These are phyloP conservation scores for Solanum etuberosum DNA, from an alignment of 257 asterid species.

Conservation along the genomic window DNA sequence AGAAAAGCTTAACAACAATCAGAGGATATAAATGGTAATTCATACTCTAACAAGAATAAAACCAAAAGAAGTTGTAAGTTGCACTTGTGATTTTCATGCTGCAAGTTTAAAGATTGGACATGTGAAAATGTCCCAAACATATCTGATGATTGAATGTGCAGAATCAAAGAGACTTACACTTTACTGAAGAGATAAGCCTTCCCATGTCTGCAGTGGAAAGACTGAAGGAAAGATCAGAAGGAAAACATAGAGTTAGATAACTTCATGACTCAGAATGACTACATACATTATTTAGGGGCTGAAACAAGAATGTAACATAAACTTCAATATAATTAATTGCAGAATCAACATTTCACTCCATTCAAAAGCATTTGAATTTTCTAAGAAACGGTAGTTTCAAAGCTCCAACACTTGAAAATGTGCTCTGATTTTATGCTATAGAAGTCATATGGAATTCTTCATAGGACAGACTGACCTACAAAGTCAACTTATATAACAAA, in stretches of 20 bases:
- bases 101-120: not conserved
- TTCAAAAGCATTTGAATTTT: not conserved
- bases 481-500: too few relatives aligned
- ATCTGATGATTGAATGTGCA: not conserved
- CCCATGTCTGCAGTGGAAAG: slow-evolving; percentile 56
- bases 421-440: not conserved
- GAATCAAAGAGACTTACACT: slow-evolving; percentile 52
- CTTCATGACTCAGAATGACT: not conserved
- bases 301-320: not conserved
- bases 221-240: slow-evolving; percentile 36
- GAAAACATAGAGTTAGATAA: slow-evolving; percentile 4
- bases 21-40: not conserved
- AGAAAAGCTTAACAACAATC: not conserved
- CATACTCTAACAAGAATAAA: not conserved
- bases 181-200: slow-evolving; percentile 75
- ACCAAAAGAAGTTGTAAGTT: not conserved
- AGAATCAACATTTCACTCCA: not conserved
- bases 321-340: not conserved
- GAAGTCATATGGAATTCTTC: not conserved
- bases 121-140: not conserved
- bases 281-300: not conserved
- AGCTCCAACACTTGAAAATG: not conserved
- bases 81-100: not conserved
- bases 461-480: too few relatives aligned
- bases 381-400: not conserved